These are phyloP conservation scores for Ascochyta pisi DNA, from an alignment of 2,329 filamentous ascomycete species.

Conservation along the genomic window DNA sequence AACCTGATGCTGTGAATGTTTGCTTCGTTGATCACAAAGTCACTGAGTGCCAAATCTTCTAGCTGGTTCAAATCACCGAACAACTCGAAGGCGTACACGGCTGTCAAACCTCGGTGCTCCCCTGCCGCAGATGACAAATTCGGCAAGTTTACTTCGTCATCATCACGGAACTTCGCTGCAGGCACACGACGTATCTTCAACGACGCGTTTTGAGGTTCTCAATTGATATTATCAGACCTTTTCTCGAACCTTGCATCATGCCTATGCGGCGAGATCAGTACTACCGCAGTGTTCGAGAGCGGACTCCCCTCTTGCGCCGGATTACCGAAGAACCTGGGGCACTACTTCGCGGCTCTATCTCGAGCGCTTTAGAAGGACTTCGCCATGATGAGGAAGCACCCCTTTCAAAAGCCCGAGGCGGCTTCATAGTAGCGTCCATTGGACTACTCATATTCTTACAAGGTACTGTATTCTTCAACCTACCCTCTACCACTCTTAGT, in stretches of 20 bases:
- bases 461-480: slow-evolving; percentile 50
- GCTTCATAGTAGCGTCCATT: slow-evolving; percentile 60
- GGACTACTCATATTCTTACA: slow-evolving; percentile 67
- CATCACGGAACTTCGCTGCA: slow-evolving; percentile 8
- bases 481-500: neutral
- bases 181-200: slow-evolving; percentile 8
- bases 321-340: slow-evolving; percentile 35
- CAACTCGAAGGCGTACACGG: neutral
- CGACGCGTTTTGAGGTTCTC: slow-evolving; percentile 21
- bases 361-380: slow-evolving; percentile 27
- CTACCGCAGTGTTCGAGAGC: slow-evolving; percentile 17
- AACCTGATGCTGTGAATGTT: neutral
- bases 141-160: slow-evolving; percentile 7
- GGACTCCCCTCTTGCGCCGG: slow-evolving; percentile 14
- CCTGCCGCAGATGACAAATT: slow-evolving; percentile 15
- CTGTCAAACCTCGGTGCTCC: slow-evolving; percentile 1
- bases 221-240: slow-evolving; percentile 2
- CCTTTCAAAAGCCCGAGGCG: slow-evolving; percentile 39
- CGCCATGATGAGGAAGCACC: slow-evolving; percentile 25
- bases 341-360: slow-evolving; percentile 34
- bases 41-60: neutral
- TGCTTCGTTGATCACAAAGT: neutral
- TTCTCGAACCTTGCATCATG: slow-evolving; percentile 6
- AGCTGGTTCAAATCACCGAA: neutral
- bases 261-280: slow-evolving; percentile 14